Evolutionary conservation across 495 filamentous ascomycete genomes (phyloP), one percentile per base, ranked within the genome.

Genomic region (Chaetomium cochliodes): DNA sequence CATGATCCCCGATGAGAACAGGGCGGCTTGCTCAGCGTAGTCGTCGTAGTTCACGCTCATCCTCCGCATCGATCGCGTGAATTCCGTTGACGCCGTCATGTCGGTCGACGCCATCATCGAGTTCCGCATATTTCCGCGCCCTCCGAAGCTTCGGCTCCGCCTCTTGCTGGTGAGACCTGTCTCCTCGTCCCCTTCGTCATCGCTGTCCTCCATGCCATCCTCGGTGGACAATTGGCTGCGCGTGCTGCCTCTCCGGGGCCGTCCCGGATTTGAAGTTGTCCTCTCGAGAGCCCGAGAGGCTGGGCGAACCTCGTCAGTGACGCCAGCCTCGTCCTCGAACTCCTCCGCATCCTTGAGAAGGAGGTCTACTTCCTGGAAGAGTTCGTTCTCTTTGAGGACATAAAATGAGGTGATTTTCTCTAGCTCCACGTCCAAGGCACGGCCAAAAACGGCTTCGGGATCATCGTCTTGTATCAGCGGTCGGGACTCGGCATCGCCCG

Each of bases 321-420:
- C n/a, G n/a, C 79, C 83, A n/a, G 74, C 82, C 64, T 90, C 85
- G 5, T 80, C 82, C 49, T 91, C 84, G 30, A 88, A 96, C 6
- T 82, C 77, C 62, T 87, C 84, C n/a, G 89, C 85, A 73, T 97
- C 94, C 25, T 79, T 84, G 63, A 92, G 72, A 9, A 97, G 77
- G 25, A 87, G 81, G n/a, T 89, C 86, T 3, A 93, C 87, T 67
- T 94, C 92, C 50, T 88, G 85, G 59, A 88, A 86, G 54, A 98
- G 86, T 71, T 97, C 92, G 12, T 82, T 77, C 76, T 98, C 92
- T 73, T 98, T 98, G 55, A 89, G 77, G 62, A 85, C 84, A 76
- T 91, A 98, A 77, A 98, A 98, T 2, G 87, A 89, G 72, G 86
- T 90, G 60, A 98, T 89, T 80, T 97, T 98, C 74, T 97, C 92